Evolutionary conservation across 257 asterid genomes (phyloP).

Genomic region (Paulownia fortunei): DNA sequence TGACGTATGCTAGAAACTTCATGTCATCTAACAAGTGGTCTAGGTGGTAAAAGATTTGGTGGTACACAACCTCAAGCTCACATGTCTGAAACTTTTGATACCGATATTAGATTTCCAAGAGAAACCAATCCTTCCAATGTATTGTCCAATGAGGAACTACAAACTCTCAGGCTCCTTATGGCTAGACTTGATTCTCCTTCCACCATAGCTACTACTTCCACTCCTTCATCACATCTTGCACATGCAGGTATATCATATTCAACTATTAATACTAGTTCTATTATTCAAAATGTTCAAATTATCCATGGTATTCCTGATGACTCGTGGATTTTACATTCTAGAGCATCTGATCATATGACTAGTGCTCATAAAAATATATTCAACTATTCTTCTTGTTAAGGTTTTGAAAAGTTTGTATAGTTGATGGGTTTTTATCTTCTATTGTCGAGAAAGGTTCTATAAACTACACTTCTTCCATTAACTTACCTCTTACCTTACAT

Average conservation of each 20-base stretch:
- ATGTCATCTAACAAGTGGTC: too few relatives aligned
- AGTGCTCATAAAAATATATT: background rate
- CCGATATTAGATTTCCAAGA: too few relatives aligned
- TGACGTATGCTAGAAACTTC: background rate
- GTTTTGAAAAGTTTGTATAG: background rate
- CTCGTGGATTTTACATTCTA: background rate
- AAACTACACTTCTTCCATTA: background rate
- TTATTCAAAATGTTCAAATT: too few relatives aligned
- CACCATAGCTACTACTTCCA: background rate
- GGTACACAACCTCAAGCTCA: background rate
- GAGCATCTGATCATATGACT: background rate
- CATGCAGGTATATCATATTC: background rate
- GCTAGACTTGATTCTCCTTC: too few relatives aligned
- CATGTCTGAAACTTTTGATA: background rate
- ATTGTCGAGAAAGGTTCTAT: background rate
- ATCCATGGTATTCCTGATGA: background rate
- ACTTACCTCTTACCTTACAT: background rate
- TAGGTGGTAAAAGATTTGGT: background rate
- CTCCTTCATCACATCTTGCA: background rate
- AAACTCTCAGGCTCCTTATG: too few relatives aligned
- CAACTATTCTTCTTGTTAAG: background rate
- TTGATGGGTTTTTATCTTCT: background rate
- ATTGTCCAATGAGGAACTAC: too few relatives aligned
- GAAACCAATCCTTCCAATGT: background rate
- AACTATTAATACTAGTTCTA: background rate